Percentiles rank a stretch among this genome's conserved stretches.
Conservation (phyloP, 805 yeast species). For the Brettanomyces anomalus region DNA sequence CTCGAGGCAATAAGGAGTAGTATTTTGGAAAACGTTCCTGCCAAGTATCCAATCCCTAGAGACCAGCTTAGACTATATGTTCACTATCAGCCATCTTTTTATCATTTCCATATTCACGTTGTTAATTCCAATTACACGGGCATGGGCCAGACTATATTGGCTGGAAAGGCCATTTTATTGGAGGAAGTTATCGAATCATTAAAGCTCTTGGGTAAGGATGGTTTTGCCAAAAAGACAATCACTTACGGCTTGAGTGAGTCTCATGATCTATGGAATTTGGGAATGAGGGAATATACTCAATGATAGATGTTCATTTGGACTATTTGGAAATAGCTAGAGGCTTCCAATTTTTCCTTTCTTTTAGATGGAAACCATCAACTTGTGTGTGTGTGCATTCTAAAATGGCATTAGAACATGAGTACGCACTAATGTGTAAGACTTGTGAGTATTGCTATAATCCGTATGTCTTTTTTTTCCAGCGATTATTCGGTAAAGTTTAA, state of each 20-base stretch:
- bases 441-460: too few relatives aligned
- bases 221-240: slow-evolving; percentile 49
- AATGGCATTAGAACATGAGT: too few relatives aligned
- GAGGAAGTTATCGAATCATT: slow-evolving; percentile 77
- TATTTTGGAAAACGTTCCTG: slow-evolving; percentile 39
- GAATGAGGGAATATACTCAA: background rate
- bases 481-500: too few relatives aligned
- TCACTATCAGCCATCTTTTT: slow-evolving; percentile 94
- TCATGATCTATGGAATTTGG: slow-evolving; percentile 58
- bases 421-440: too few relatives aligned
- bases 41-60: slow-evolving; percentile 35
- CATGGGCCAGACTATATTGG: slow-evolving; percentile 53
- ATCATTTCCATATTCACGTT: slow-evolving; percentile 89
- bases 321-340: background rate
- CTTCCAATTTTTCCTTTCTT: too few relatives aligned
- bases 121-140: slow-evolving; percentile 68
- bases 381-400: too few relatives aligned
- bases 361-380: too few relatives aligned
- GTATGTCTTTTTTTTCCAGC: too few relatives aligned
- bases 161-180: slow-evolving; percentile 74
- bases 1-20: slow-evolving; percentile 37
- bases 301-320: background rate
- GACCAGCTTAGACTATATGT: slow-evolving; percentile 69
- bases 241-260: slow-evolving; percentile 66
- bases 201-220: slow-evolving; percentile 41